Conservation (phyloP, 2,329 filamentous ascomycete species). For the Alternaria consortialis region DNA sequence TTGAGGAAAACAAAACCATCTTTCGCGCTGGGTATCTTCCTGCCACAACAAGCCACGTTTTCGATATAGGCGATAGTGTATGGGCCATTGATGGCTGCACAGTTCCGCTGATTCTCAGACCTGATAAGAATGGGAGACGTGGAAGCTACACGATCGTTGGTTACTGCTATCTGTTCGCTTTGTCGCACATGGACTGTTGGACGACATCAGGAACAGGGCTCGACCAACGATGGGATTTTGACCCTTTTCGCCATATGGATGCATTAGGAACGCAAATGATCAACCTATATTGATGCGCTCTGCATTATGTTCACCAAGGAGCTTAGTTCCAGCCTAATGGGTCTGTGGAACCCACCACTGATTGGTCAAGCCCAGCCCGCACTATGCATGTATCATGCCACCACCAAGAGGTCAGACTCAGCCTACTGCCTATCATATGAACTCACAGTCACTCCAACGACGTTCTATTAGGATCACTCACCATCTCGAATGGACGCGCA, state of each 20-base stretch:
- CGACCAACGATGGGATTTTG: slow-evolving; percentile 19
- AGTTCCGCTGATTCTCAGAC: slow-evolving; percentile 16
- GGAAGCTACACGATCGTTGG: slow-evolving; percentile 15
- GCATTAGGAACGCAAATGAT: slow-evolving; percentile 15
- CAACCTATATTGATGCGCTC: slow-evolving; percentile 2
- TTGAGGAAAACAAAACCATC: slow-evolving; percentile 10
- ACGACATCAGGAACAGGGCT: slow-evolving; percentile 13
- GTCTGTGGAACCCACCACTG: accelerated
- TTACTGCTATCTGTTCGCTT: slow-evolving; percentile 17
- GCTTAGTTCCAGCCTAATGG: neutral
- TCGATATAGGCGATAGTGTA: slow-evolving; percentile 18
- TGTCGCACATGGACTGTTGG: slow-evolving; percentile 22
- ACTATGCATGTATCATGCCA: neutral
- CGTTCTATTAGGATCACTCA: neutral
- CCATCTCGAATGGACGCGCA: no score
- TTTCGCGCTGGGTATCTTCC: slow-evolving; percentile 19
- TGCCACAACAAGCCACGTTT: slow-evolving; percentile 6
- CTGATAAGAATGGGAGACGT: accelerated
- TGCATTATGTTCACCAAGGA: neutral
- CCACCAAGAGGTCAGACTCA: no score
- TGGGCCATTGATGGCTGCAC: slow-evolving; percentile 22
- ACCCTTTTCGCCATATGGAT: slow-evolving; percentile 23
- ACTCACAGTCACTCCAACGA: neutral
- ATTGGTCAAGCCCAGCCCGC: neutral
- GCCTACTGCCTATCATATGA: neutral